Percentiles rank a stretch among this genome's conserved stretches.
These are phyloP conservation scores for Fusarium sp. DNA, from an alignment of 2,329 filamentous ascomycete species.

Conservation along the genomic window DNA sequence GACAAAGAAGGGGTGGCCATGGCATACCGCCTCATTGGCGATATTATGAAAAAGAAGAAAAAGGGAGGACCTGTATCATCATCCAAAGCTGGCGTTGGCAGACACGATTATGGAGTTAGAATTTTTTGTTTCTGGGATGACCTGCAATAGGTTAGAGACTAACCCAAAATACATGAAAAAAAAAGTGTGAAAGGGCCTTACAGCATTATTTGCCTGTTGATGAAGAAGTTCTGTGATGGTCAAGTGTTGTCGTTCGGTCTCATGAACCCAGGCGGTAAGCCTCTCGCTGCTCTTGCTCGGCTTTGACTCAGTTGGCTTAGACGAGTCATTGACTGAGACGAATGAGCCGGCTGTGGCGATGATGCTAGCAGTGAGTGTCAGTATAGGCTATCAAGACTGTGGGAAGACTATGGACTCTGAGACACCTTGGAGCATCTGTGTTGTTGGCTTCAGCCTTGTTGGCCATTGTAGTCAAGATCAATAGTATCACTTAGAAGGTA, in stretches of 20 bases:
- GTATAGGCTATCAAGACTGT: neutral
- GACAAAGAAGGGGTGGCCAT: neutral
- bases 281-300: constrained; percentile 10
- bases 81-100: constrained; percentile 41
- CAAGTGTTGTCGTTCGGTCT: constrained; percentile 27
- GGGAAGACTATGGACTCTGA: neutral
- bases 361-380: constrained; percentile 6
- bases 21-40: constrained; percentile 2
- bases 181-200: constrained; percentile 22
- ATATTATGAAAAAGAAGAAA: constrained; percentile 15
- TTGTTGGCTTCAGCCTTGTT: constrained; percentile 14
- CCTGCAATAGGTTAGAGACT: constrained; percentile 32
- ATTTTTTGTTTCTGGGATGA: constrained; percentile 17
- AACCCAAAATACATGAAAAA: constrained; percentile 20
- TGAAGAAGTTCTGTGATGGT: constrained; percentile 32
- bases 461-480: constrained; percentile 17
- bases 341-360: neutral
- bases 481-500: neutral
- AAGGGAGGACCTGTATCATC: constrained; percentile 34
- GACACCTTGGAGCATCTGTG: constrained; percentile 11
- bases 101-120: constrained; percentile 38
- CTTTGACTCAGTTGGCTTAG: neutral
- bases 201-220: constrained; percentile 5
- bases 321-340: neutral
- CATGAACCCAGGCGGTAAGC: constrained; percentile 23